Percentiles rank a stretch among this genome's conserved stretches.
Evolutionary conservation across 2,329 filamentous ascomycete species (phyloP).

Genomic region (Colletotrichum tropicicola): DNA sequence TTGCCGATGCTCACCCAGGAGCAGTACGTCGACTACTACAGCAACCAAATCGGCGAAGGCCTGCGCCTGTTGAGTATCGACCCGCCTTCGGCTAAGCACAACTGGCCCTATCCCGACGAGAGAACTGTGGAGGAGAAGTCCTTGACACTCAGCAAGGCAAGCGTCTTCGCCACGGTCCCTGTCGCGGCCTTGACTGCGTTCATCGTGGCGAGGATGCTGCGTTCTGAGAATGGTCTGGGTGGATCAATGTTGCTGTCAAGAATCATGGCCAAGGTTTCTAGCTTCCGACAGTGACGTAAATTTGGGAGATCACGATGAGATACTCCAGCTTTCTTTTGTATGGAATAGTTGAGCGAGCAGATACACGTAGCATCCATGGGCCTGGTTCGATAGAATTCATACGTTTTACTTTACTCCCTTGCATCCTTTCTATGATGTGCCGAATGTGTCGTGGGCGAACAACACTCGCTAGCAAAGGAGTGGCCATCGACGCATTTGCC

Average conservation of each 20-base stretch:
- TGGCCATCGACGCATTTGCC: background rate
- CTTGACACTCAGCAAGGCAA: background rate
- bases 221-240: background rate
- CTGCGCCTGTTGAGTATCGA: background rate
- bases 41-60: slow-evolving; percentile 2
- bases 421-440: no score
- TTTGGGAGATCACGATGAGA: no score
- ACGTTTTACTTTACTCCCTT: no score
- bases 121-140: background rate
- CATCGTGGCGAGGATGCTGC: background rate
- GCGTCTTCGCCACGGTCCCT: background rate
- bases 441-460: no score
- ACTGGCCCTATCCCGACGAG: slow-evolving; percentile 22
- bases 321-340: background rate
- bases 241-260: background rate
- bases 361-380: background rate
- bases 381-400: no score
- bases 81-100: background rate
- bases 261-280: background rate
- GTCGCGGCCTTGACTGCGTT: slow-evolving; percentile 15
- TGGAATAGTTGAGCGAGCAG: background rate
- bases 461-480: background rate
- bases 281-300: no score
- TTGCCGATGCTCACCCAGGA: background rate
- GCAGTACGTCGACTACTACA: slow-evolving; percentile 18